Percentiles rank a stretch among this genome's conserved stretches.
Evolutionary conservation across 768 basidiomycete species (phyloP).

Genomic region (Tulasnella sp.): DNA sequence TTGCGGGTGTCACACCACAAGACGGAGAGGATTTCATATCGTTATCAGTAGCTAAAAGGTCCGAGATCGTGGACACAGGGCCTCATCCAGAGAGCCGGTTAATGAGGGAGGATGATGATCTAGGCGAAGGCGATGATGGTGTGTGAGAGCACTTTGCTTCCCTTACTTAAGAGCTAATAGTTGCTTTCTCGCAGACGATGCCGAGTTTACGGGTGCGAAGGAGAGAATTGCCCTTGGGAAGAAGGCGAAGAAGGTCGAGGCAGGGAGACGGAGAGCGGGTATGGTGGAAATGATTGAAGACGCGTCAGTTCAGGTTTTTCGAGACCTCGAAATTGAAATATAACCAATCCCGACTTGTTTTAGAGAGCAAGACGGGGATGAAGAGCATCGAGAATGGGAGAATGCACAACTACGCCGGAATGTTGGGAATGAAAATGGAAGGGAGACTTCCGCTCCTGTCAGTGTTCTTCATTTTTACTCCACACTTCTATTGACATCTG

Average conservation of each 20-base stretch:
- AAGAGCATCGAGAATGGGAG: conserved; percentile 80
- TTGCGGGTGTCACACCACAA: conserved; percentile 27
- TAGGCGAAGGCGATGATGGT: conserved; percentile 86
- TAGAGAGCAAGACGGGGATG: conserved; percentile 51
- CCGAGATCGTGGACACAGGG: conserved; percentile 33
- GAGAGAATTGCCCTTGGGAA: conserved; percentile 79
- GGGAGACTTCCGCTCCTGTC: background rate
- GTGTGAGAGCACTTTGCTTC: conserved; percentile 19
- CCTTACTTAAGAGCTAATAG: conserved; percentile 2
- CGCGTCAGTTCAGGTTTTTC: conserved; percentile 39
- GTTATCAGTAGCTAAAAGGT: conserved; percentile 54
- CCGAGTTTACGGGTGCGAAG: conserved; percentile 79
- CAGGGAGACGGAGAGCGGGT: conserved; percentile 48
- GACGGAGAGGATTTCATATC: conserved; percentile 58
- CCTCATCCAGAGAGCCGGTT: conserved; percentile 80
- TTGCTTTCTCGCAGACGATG: conserved; percentile 45
- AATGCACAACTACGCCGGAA: conserved; percentile 61
- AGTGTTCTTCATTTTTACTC: background rate
- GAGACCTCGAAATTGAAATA: background rate
- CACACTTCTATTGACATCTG: background rate
- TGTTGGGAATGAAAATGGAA: conserved; percentile 40
- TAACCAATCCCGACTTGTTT: background rate
- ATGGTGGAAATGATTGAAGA: conserved; percentile 78
- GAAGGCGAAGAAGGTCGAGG: conserved; percentile 63
- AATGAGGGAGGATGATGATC: conserved; percentile 74